These are phyloP conservation scores for Sporothrix brasiliensis DNA, from an alignment of 2,329 filamentous ascomycete species.

Conservation along the genomic window DNA sequence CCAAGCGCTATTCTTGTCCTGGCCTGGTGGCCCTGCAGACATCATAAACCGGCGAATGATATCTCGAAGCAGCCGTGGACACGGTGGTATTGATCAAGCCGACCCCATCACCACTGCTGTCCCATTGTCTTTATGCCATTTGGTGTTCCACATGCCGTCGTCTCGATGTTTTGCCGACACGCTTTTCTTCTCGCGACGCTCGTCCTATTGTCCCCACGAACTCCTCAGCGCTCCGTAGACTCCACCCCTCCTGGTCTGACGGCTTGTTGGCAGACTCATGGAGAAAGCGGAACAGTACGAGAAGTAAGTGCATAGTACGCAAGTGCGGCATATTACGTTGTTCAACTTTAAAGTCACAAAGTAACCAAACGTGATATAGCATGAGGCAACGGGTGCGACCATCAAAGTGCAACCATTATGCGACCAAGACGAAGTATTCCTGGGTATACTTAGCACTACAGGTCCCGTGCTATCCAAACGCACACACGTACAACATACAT, in stretches of 20 bases:
- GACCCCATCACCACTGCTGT: conserved; percentile 22
- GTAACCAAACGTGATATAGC: not conserved
- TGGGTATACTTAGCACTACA: conserved; percentile 2
- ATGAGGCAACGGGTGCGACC: conserved; percentile 11
- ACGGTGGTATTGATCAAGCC: conserved; percentile 33
- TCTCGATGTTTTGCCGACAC: not conserved
- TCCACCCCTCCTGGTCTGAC: not conserved
- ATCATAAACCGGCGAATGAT: conserved; percentile 25
- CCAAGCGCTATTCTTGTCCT: conserved; percentile 18
- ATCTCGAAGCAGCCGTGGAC: conserved; percentile 21
- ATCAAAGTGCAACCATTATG: conserved; percentile 4
- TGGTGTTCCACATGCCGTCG: not conserved
- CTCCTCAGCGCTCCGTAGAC: not conserved
- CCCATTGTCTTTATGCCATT: not conserved
- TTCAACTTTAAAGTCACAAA: conserved; percentile 1
- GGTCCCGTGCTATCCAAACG: not conserved
- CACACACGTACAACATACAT: not conserved
- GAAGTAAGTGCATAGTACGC: not conserved
- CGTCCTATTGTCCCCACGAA: conserved; percentile 23
- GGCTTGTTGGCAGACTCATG: not conserved
- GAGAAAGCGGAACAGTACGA: not conserved
- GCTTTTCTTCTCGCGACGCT: conserved; percentile 2
- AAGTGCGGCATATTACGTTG: too few relatives aligned
- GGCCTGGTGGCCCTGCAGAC: conserved; percentile 18
- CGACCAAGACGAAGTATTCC: not conserved